Evolutionary conservation across 163 green algal genomes (phyloP).

Genomic region (Scenedesmus sp.): DNA sequence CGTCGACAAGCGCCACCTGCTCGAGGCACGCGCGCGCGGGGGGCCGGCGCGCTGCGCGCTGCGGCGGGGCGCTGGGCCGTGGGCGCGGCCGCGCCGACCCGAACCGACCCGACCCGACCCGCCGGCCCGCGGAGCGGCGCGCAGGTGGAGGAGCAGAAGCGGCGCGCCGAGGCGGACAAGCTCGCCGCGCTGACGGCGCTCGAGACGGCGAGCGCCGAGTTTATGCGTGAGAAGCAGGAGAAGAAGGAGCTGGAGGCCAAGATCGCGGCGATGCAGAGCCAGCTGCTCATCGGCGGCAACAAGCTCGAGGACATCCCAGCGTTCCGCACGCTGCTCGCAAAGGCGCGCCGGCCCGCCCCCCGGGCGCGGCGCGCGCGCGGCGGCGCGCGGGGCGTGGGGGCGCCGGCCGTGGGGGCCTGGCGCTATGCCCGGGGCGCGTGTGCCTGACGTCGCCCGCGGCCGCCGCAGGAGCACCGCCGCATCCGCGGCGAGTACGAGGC

Average conservation of each 20-base stretch:
- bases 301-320: conserved; percentile 76
- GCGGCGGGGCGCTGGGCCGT: no score
- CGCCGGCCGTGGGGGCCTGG: no score
- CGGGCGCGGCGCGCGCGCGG: no score
- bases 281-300: conserved; percentile 92
- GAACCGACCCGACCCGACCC: no score
- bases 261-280: conserved; percentile 89
- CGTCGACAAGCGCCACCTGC: conserved; percentile 91
- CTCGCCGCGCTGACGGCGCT: conserved; percentile 93
- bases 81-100: no score
- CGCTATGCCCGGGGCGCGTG: no score
- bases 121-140: no score
- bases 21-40: conserved; percentile 70
- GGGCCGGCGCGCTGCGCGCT: neutral
- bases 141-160: conserved; percentile 91
- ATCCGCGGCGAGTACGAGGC: conserved; percentile 84
- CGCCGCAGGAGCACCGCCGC: conserved; percentile 51
- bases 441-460: neutral
- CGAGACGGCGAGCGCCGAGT: conserved; percentile 81
- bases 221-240: conserved; percentile 88
- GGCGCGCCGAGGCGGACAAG: conserved; percentile 95
- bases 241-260: conserved; percentile 88
- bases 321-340: conserved; percentile 78
- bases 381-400: no score
- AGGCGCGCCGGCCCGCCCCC: conserved; percentile 1